Percentiles rank a stretch among this genome's conserved stretches.
Evolutionary conservation across 1,284 basidiomycete genomes (phyloP).

Genomic region (Ceratobasidium sp.): DNA sequence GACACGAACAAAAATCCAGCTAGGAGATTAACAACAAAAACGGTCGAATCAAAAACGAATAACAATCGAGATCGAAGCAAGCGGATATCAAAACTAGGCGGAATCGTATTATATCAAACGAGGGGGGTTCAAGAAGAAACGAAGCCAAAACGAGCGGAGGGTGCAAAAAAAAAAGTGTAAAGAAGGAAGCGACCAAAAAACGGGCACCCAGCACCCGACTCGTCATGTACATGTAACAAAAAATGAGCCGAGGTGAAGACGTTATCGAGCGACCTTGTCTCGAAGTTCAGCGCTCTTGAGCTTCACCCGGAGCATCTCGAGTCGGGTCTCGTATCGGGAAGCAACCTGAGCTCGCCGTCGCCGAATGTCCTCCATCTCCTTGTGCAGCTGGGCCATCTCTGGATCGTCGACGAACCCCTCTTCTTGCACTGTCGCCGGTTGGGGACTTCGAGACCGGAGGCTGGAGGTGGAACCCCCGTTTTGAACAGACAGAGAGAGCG

Average conservation of each 20-base stretch:
- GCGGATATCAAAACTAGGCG: not conserved
- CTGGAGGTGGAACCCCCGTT: not conserved
- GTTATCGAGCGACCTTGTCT: conserved; percentile 30
- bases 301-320: conserved; percentile 32
- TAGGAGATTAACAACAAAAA: conserved; percentile 4
- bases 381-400: conserved; percentile 18
- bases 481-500: conserved; percentile 3
- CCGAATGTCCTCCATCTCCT: conserved; percentile 33
- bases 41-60: conserved; percentile 14
- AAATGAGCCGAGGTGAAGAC: not conserved
- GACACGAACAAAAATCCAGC: not conserved
- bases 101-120: not conserved
- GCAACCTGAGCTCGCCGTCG: conserved; percentile 19
- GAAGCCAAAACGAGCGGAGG: not conserved
- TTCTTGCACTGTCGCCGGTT: conserved; percentile 30
- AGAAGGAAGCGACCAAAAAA: conserved; percentile 7
- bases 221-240: conserved; percentile 13
- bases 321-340: conserved; percentile 23
- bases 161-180: not conserved
- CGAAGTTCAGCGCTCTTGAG: conserved; percentile 32
- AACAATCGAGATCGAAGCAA: not conserved
- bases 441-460: conserved; percentile 27
- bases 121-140: not conserved
- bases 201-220: conserved; percentile 31
- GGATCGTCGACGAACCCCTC: conserved; percentile 16